Evolutionary conservation across 805 yeast species (phyloP), one percentile per base, ranked within the genome.

Genomic region (Jamesozyma jinghongensis): DNA sequence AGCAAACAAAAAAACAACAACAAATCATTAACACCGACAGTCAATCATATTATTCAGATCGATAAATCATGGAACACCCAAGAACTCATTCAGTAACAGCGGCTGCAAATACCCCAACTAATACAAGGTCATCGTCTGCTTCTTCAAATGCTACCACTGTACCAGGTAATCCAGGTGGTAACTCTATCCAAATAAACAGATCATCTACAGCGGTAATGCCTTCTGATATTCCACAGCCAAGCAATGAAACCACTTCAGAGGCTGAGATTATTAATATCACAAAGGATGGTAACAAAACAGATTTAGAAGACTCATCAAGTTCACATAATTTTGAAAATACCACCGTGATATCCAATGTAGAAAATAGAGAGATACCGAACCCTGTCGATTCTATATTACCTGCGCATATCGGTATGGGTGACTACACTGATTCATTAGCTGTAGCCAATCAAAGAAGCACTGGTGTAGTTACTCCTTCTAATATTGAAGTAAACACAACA

Each of bases 21-120:
- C 14, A 13, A 11, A 33, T 12, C 7, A 7, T n/a, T n/a, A 28
- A 11, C 7, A 28, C 31, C 7, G 5, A 11, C 31, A 12, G 5
- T 28, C 31, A 28, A 28, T 28, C 26, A 22, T 28, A 28, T 8
- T 28, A 28, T 28, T 31, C 4, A 6, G 28, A 28, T 7, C 29
- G 5, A 17, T 8, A 18, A 7, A 26, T 14, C 8, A 45, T 45
- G 49, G 49, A 45, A 30, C 44, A 45, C 29, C 40, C 45, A 22
- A 42, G 46, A 37, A 42, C 49, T 11, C 49, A 45, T 16, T 42
- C 49, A 5, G 32, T 40, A 14, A 37, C 48, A 3, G 41, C 46
- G 1, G 20, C 44, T 22, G 40, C 49, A 7, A 40, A 22, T 18
- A 37, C 35, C 4, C 34, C 47, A 2, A 27, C 44, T 10, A 22